Conservation (phyloP, 2,329 filamentous ascomycete species). For the Calonectria ilicicola region DNA sequence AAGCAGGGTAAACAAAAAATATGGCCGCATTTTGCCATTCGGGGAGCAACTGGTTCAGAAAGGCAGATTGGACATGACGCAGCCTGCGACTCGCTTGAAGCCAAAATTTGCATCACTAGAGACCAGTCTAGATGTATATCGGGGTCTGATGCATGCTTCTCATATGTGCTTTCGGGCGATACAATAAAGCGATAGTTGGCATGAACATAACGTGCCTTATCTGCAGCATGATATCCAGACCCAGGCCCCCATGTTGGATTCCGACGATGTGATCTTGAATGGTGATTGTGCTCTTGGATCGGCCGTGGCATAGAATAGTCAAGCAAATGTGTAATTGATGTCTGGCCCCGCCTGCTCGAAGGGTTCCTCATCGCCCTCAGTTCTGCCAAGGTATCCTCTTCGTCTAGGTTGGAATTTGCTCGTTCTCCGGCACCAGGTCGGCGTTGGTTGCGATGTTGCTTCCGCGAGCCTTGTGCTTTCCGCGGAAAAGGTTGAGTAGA, state of each 20-base stretch:
- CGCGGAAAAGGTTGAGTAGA: constrained; percentile 64
- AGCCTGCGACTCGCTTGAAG: constrained; percentile 88
- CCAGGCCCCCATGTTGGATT: constrained; percentile 87
- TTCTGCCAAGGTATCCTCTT: constrained; percentile 92
- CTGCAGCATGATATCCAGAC: constrained; percentile 88
- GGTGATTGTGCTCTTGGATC: constrained; percentile 67
- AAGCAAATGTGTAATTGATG: constrained; percentile 96
- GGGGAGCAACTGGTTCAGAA: constrained; percentile 89
- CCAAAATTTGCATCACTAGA: constrained; percentile 90
- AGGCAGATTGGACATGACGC: constrained; percentile 95
- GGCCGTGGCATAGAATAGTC: constrained; percentile 87
- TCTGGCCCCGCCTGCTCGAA: constrained; percentile 87
- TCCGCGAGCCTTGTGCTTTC: constrained; percentile 81
- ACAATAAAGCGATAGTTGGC: constrained; percentile 99
- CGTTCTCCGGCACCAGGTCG: constrained; percentile 67
- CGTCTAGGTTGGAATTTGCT: constrained; percentile 61
- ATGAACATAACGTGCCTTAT: constrained; percentile 92
- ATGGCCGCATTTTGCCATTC: constrained; percentile 97
- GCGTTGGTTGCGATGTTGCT: constrained; percentile 86
- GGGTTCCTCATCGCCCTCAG: constrained; percentile 70
- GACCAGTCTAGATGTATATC: constrained; percentile 93
- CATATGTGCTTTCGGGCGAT: constrained; percentile 83
- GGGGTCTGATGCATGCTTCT: constrained; percentile 83
- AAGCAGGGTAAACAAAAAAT: constrained; percentile 96
- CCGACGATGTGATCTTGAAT: constrained; percentile 71